These are phyloP conservation scores for Erythrophleum ivorense DNA, from an alignment of 331 rosid genomes.

Conservation along the genomic window DNA sequence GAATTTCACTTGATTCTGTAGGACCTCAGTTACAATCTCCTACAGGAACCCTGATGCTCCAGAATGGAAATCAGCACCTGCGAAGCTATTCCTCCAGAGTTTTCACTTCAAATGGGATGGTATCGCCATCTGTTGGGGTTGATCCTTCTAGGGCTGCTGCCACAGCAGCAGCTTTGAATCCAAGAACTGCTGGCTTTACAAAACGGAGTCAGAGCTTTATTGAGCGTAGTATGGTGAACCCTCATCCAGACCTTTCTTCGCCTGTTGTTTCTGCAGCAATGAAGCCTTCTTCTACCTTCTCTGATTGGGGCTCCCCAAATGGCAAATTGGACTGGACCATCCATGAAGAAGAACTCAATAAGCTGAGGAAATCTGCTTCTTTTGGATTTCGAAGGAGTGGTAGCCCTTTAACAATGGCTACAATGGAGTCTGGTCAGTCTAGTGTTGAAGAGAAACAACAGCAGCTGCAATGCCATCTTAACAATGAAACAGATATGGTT, in stretches of 20 bases:
- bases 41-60: constrained; percentile 64
- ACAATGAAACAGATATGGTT: constrained; percentile 57
- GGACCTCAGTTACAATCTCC: constrained; percentile 70
- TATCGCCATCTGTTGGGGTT: constrained; percentile 51
- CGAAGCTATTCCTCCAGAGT: constrained; percentile 59
- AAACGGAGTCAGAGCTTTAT: constrained; percentile 81
- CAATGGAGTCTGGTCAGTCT: constrained; percentile 31
- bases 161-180: constrained; percentile 39
- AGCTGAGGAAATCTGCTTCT: constrained; percentile 80
- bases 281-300: constrained; percentile 48
- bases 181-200: constrained; percentile 76
- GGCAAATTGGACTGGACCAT: constrained; percentile 75
- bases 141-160: constrained; percentile 44
- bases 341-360: constrained; percentile 67
- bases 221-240: constrained; percentile 60
- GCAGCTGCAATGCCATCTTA: constrained; percentile 51
- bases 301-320: constrained; percentile 79
- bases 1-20: constrained; percentile 58
- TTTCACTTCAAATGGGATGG: constrained; percentile 55
- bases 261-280: constrained; percentile 42
- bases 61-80: constrained; percentile 59
- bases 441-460: constrained; percentile 28
- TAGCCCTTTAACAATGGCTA: constrained; percentile 35
- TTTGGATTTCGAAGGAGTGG: constrained; percentile 62
- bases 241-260: constrained; percentile 56